phyloP scores from a whole-genome alignment of 805 yeast species.

The Myxozyma vanderwaltii region DNA sequence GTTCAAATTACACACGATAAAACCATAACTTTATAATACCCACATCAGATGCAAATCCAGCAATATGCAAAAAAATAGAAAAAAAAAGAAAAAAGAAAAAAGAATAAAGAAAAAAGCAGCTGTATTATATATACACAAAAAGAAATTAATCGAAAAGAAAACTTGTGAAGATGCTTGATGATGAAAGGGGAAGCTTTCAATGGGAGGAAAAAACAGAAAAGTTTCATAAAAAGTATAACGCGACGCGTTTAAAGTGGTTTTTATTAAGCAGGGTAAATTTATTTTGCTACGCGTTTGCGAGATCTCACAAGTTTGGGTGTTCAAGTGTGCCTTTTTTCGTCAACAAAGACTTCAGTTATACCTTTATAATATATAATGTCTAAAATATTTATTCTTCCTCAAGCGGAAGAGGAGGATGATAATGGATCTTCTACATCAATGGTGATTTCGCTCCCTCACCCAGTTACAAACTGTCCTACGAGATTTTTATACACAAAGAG shows the following conservation, averaged over 20 bases:
- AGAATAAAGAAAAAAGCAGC: background rate
- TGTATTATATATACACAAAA: no score
- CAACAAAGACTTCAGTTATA: no score
- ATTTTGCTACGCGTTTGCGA: background rate
- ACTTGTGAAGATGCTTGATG: no score
- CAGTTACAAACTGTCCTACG: slow-evolving; percentile 16
- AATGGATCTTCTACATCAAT: background rate
- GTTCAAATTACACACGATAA: background rate
- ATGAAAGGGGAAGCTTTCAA: no score
- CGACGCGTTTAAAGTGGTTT: background rate
- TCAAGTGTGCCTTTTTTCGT: no score
- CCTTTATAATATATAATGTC: slow-evolving; percentile 21
- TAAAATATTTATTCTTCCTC: slow-evolving; percentile 5
- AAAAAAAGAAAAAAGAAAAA: background rate
- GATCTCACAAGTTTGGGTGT: no score
- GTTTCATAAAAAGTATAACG: background rate
- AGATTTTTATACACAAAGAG: slow-evolving; percentile 13
- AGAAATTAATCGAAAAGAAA: no score
- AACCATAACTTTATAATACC: background rate
- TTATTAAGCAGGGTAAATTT: background rate
- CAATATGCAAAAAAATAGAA: background rate
- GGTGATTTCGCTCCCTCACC: slow-evolving; percentile 28
- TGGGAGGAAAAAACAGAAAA: background rate
- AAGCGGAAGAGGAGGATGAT: background rate
- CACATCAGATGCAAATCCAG: background rate